A percentile compares a stretch with the other conserved stretches of the same genome.
These are phyloP conservation scores for Shiraia bambusicola DNA, from an alignment of 2,329 filamentous ascomycete species.

Conservation along the genomic window DNA sequence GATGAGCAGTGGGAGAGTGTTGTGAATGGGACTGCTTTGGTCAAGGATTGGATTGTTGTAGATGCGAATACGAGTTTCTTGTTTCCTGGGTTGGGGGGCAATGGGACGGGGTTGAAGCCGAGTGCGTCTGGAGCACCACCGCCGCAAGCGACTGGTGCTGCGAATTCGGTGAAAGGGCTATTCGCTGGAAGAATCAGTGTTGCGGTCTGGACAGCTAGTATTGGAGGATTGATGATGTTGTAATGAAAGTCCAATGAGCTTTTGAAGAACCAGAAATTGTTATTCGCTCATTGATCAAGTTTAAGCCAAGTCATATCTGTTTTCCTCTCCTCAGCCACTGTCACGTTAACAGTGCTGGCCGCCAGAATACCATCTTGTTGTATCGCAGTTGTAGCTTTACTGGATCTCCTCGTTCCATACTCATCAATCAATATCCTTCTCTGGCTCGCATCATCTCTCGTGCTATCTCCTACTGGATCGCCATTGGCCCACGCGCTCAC, in stretches of 20 bases:
- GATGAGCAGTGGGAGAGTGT: slow-evolving; percentile 35
- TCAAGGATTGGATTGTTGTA: slow-evolving; percentile 39
- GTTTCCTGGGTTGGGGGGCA: slow-evolving; percentile 29
- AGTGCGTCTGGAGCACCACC: not conserved
- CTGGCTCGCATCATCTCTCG: slow-evolving; percentile 3
- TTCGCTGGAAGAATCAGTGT: no score
- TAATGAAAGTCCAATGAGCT: no score
- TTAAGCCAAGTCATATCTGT: not conserved
- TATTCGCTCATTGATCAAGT: not conserved
- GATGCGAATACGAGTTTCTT: slow-evolving; percentile 35
- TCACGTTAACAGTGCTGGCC: slow-evolving; percentile 3
- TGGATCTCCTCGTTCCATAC: not conserved
- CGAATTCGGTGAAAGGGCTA: not conserved
- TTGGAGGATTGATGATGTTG: no score
- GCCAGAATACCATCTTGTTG: slow-evolving; percentile 1
- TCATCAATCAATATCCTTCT: slow-evolving; percentile 4
- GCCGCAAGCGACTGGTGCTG: slow-evolving; percentile 2
- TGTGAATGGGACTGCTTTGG: slow-evolving; percentile 33
- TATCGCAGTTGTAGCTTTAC: not conserved
- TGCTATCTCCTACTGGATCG: slow-evolving; percentile 3
- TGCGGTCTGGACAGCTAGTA: no score
- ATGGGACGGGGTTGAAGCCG: slow-evolving; percentile 8
- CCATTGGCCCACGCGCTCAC: slow-evolving; percentile 1
- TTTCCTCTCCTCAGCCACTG: not conserved
- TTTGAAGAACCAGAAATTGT: no score